A percentile compares a stretch with the other conserved stretches of the same genome.
phyloP scores from a whole-genome alignment of 768 basidiomycete species.

The Baorangia bicolor region DNA sequence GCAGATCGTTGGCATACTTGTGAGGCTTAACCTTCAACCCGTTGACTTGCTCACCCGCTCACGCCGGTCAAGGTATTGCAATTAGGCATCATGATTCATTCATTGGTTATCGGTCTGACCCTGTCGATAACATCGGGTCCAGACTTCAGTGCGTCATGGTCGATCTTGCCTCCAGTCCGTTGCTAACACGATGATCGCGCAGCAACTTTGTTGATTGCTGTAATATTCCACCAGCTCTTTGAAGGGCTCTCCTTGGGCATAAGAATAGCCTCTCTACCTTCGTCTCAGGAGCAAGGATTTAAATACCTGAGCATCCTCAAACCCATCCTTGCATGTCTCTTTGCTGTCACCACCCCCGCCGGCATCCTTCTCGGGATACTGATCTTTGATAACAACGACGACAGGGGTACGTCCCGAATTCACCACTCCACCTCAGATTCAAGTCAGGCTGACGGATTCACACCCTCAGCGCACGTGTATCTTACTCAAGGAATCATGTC shows the following conservation, averaged over 20 bases:
- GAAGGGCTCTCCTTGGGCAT: conserved; percentile 84
- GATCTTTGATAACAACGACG: conserved; percentile 38
- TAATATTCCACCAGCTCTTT: conserved; percentile 81
- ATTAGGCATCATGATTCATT: conserved; percentile 83
- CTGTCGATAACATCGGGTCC: conserved; percentile 65
- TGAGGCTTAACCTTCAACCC: conserved; percentile 24
- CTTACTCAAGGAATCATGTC: conserved; percentile 74
- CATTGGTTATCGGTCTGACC: conserved; percentile 77
- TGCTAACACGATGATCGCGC: background rate
- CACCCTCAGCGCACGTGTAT: conserved; percentile 42
- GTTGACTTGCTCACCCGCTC: background rate
- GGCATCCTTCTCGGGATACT: conserved; percentile 64
- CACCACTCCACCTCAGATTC: background rate
- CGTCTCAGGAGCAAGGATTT: conserved; percentile 27
- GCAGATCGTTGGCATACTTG: conserved; percentile 74
- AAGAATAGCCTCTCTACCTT: conserved; percentile 67
- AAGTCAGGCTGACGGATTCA: background rate
- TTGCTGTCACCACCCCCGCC: conserved; percentile 71
- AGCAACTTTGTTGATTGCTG: conserved; percentile 74
- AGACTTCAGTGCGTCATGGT: conserved; percentile 60
- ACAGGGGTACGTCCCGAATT: conserved; percentile 22
- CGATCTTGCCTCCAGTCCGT: background rate
- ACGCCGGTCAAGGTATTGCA: conserved; percentile 60
- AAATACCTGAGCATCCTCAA: conserved; percentile 39
- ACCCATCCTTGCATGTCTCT: conserved; percentile 55